A percentile compares a stretch with the other conserved stretches of the same genome.
Conservation (phyloP, 768 basidiomycete genomes). For the Suillus luteus region DNA sequence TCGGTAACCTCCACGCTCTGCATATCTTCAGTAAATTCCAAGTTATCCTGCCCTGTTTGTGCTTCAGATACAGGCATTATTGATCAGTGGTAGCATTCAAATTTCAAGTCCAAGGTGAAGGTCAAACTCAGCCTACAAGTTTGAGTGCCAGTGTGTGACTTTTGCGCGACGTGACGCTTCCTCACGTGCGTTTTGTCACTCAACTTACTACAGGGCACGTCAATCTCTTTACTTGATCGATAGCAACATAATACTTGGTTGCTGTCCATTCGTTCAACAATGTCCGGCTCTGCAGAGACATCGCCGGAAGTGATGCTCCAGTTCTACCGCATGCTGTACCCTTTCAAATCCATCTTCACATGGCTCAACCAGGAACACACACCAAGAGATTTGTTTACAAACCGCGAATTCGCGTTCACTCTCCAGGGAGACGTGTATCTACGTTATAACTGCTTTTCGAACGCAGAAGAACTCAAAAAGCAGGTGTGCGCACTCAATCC, state of each 20-base stretch:
- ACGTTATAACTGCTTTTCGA: constrained; percentile 90
- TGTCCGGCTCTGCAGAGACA: constrained; percentile 24
- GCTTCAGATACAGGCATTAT: constrained; percentile 1
- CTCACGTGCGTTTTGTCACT: constrained; percentile 22
- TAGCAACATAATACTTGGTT: constrained; percentile 8
- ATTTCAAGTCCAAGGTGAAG: not conserved
- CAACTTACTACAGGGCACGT: not conserved
- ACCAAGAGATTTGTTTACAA: constrained; percentile 80
- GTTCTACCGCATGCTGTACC: constrained; percentile 91
- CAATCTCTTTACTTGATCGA: constrained; percentile 11
- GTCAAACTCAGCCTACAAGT: not conserved
- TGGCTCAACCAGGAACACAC: constrained; percentile 94
- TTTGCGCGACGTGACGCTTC: constrained; percentile 20
- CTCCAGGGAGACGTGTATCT: constrained; percentile 89
- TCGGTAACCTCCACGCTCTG: not conserved
- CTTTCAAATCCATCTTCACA: constrained; percentile 89
- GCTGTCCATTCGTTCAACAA: not conserved
- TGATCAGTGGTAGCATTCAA: not conserved
- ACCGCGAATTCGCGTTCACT: constrained; percentile 96
- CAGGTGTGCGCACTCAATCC: constrained; percentile 85
- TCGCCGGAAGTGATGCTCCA: constrained; percentile 68
- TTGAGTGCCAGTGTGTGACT: not conserved
- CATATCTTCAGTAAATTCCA: not conserved
- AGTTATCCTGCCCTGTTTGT: not conserved
- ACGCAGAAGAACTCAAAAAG: constrained; percentile 87